Evolutionary conservation across 2,329 filamentous ascomycete species (phyloP), one percentile per base, ranked within the genome.

Genomic region (Paecilomyces niveus): DNA sequence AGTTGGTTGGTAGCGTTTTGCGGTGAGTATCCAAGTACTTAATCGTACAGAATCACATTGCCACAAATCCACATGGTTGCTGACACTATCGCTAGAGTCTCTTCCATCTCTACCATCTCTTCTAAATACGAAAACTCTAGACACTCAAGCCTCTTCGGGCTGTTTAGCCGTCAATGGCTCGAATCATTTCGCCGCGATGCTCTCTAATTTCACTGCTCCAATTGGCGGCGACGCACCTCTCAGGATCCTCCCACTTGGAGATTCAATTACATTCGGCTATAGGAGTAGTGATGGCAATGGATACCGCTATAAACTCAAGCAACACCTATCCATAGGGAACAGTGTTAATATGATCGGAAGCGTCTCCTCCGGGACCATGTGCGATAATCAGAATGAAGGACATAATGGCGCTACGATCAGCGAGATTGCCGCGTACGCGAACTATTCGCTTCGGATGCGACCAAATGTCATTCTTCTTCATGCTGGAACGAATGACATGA

Each of bases 401-500:
- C 31, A 65, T 59, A 24, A 55, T 68, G 24, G 24, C 24, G 65
- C 63, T 9, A 64, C 65, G 2, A 76, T 76, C 35, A 60, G 55
- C 2, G 54, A 72, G 26, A 69, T 76, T 22, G 63, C 57, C 1
- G 57, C 45, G 2, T 64, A 61, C 45, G 63, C 61, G 1, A 50
- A 61, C 3, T 21, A 33, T 9, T 61, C 62, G 18, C 55, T 70
- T 8, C 11, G 31, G 1, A 31, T 64, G n/a, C 56, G 54, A 11
- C 72, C 72, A 9, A 74, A 72, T 58, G 50, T 74, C 18, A 63
- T 74, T 9, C 59, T 74, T 8, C 31, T 74, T 0, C 64, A 71
- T 51, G 69, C 68, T 4, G 70, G 72, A 2, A 71, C 70, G n/a
- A 74, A 74, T 55, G 71, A 74, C 29, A 65, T 72, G 53, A 61